phyloP scores from a whole-genome alignment of 331 rosid genomes.

The Quercus tomentella region DNA sequence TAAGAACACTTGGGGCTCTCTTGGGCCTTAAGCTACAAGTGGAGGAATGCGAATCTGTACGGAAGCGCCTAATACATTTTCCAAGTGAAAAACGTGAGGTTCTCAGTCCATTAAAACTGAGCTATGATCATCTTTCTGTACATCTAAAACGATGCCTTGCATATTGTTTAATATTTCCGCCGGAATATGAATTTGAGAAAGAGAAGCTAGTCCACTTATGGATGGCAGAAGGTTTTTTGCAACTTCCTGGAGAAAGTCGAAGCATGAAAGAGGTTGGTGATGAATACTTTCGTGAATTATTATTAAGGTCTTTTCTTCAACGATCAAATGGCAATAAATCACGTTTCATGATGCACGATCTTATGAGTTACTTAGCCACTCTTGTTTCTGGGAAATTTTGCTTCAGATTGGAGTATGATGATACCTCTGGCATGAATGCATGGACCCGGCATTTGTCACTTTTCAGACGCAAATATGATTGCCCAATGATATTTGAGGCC shows the following conservation, averaged over 20 bases:
- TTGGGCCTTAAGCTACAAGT: constrained; percentile 16
- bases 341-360: constrained; percentile 15
- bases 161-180: constrained; percentile 19
- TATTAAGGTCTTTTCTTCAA: constrained; percentile 20
- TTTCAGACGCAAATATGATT: neutral
- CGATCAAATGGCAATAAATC: constrained; percentile 9
- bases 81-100: neutral
- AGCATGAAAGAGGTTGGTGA: constrained; percentile 26
- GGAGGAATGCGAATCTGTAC: constrained; percentile 3
- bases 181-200: constrained; percentile 7
- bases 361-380: constrained; percentile 24
- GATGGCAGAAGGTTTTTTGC: constrained; percentile 28
- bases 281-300: constrained; percentile 17
- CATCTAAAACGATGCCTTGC: constrained; percentile 22
- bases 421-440: too few relatives aligned
- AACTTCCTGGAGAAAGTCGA: neutral
- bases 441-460: constrained; percentile 10
- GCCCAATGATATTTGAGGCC: neutral
- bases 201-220: constrained; percentile 17
- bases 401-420: neutral
- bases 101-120: constrained; percentile 3
- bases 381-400: constrained; percentile 16
- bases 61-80: neutral
- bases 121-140: constrained; percentile 17
- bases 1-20: constrained; percentile 18